These are phyloP conservation scores for Erythrobasidium hasegawianum DNA, from an alignment of 1,284 basidiomycete species.

Conservation along the genomic window DNA sequence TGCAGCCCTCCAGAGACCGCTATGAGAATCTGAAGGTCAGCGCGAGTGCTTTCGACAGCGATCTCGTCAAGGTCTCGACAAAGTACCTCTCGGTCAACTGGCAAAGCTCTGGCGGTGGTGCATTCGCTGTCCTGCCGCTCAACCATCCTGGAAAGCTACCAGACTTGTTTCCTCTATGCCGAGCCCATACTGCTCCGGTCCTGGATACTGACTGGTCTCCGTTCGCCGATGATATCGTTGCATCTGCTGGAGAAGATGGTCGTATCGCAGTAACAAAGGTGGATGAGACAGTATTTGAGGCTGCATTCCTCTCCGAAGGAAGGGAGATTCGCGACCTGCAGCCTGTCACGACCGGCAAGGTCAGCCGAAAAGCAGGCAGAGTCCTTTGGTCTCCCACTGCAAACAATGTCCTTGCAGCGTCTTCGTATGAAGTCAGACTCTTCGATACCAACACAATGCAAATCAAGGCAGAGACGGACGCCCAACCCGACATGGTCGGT, in stretches of 20 bases:
- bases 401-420: constrained; percentile 75
- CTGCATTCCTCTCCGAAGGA: constrained; percentile 71
- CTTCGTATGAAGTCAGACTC: constrained; percentile 85
- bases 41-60: constrained; percentile 88
- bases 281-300: constrained; percentile 65
- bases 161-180: constrained; percentile 70
- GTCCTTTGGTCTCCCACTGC: constrained; percentile 93
- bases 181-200: constrained; percentile 60
- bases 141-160: constrained; percentile 47
- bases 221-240: constrained; percentile 84
- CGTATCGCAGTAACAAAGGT: constrained; percentile 88
- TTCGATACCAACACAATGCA: constrained; percentile 80
- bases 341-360: constrained; percentile 57
- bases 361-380: constrained; percentile 76
- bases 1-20: constrained; percentile 25
- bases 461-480: constrained; percentile 61
- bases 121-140: constrained; percentile 85
- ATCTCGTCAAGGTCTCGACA: constrained; percentile 73
- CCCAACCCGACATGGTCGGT: constrained; percentile 86
- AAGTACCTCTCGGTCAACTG: constrained; percentile 88
- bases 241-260: constrained; percentile 88
- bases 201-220: constrained; percentile 97
- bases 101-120: constrained; percentile 79
- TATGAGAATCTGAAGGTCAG: constrained; percentile 20
- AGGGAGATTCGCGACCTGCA: constrained; percentile 80